Evolutionary conservation across 495 filamentous ascomycete species (phyloP).

Genomic region (Talaromyces wortmannii): DNA sequence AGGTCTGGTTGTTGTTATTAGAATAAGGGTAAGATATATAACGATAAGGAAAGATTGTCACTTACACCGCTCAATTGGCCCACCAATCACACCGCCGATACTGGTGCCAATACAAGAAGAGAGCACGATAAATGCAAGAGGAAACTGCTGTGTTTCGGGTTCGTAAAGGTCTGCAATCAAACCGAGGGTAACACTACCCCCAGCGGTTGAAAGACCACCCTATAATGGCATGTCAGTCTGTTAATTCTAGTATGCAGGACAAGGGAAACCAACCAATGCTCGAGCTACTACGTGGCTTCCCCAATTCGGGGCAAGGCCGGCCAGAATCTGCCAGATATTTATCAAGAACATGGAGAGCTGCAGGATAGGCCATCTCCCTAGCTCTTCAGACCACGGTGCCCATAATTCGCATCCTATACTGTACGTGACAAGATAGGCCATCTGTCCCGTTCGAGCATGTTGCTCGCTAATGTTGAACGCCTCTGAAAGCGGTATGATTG

Average conservation of each 20-base stretch:
- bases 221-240: too few species aligned
- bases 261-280: constrained; percentile 63
- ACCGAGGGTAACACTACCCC: constrained; percentile 73
- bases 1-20: constrained; percentile 19
- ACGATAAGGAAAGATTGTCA: too few species aligned
- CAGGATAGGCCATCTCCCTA: constrained; percentile 65
- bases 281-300: constrained; percentile 58
- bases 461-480: constrained; percentile 59
- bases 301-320: constrained; percentile 64
- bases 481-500: constrained; percentile 49
- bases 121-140: constrained; percentile 68
- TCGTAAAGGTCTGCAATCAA: constrained; percentile 81
- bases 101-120: constrained; percentile 70
- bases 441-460: constrained; percentile 59
- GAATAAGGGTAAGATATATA: too few species aligned
- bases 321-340: constrained; percentile 70
- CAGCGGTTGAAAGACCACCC: constrained; percentile 35
- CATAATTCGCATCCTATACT: constrained; percentile 72
- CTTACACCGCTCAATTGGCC: constrained; percentile 53
- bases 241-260: too few species aligned
- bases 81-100: constrained; percentile 73
- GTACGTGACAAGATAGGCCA: constrained; percentile 66
- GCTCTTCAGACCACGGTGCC: constrained; percentile 77
- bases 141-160: constrained; percentile 55
- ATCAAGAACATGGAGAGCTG: constrained; percentile 63